Conservation (phyloP, 31 red algal species). For the Odonthalia washingtoniensis region DNA sequence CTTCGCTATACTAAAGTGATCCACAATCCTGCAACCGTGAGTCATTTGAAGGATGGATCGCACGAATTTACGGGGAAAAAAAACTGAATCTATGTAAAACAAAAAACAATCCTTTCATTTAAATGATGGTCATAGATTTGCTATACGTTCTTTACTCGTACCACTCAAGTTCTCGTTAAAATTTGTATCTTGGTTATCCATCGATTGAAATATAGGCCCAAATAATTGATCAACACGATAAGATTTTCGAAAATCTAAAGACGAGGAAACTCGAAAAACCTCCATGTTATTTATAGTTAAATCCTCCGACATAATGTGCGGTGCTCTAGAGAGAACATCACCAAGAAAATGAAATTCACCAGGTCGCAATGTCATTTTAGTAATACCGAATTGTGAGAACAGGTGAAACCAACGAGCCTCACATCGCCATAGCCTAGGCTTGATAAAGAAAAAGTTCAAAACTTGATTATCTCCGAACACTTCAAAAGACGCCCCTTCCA, state of each 20-base stretch:
- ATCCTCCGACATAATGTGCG: not conserved
- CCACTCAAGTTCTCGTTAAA: too few relatives aligned
- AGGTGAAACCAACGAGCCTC: not conserved
- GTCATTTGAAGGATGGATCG: not conserved
- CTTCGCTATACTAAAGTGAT: conserved; percentile 41
- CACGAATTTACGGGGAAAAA: not conserved
- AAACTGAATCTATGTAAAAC: not conserved
- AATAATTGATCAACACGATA: not conserved
- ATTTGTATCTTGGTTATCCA: too few relatives aligned
- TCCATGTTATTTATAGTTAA: not conserved
- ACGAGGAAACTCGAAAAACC: not conserved
- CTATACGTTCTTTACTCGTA: too few relatives aligned
- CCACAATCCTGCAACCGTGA: conserved; percentile 22
- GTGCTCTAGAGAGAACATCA: not conserved
- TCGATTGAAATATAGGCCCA: not conserved
- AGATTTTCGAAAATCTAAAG: not conserved
- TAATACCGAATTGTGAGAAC: too few relatives aligned
- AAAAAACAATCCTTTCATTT: not conserved
- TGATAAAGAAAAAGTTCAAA: not conserved
- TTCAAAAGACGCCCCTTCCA: too few relatives aligned
- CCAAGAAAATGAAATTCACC: not conserved
- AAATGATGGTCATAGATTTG: not conserved
- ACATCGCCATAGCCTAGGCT: not conserved
- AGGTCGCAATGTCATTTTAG: too few relatives aligned
- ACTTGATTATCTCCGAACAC: not conserved